Base-by-base conservation (phyloP, 176 grass and related monocot genomes). In the Eragrostis curvula region DNA sequence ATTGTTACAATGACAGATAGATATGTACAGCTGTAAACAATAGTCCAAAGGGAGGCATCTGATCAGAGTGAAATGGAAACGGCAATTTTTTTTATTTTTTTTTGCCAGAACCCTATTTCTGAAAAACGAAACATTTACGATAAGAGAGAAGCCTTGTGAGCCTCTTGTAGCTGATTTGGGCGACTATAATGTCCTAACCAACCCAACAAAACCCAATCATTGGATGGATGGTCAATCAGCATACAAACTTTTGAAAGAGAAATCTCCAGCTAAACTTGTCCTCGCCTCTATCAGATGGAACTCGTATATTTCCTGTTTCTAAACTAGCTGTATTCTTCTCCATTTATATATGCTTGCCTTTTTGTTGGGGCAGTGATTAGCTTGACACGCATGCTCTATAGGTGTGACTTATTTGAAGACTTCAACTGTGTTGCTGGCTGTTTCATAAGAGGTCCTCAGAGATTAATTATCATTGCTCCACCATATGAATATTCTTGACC, bases 201-300 rank as follows among this genome's bases (percentile, higher is more conserved):
- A 77, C 56, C 23, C 40, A 62, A 61, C 10, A 28, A 61, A 65
- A 13, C 44, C 2, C 14, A 50, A 42, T 75, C 72, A 79, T 74
- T 73, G 29, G 61, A 17, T 61, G 58, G 58, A 61, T 28, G 24
- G 10, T 50, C 18, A 56, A 61, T 61, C 23, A 12, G 12, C 9
- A 24, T 7, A 24, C 56, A 59, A 25, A 59, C n/a, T 21, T n/a
- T 21, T 55, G 16, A 7, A n/a, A 1, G 66, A 23, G 39, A 23
- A 20, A n/a, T 69, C 39, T 70, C 47, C 32, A 12, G 24, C 50
- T 36, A 36, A 36, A 39, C 52, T 21, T 58, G 23, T 50, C 41
- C 61, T 67, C 57, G 5, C 0, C 23, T 52, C 24, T 52, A 24
- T 18, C 48, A 53, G 52, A 59, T 9, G 56, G n/a, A 11, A 24